Base-by-base conservation (phyloP, 805 yeast species). In the Lipomyces sp. region DNA sequence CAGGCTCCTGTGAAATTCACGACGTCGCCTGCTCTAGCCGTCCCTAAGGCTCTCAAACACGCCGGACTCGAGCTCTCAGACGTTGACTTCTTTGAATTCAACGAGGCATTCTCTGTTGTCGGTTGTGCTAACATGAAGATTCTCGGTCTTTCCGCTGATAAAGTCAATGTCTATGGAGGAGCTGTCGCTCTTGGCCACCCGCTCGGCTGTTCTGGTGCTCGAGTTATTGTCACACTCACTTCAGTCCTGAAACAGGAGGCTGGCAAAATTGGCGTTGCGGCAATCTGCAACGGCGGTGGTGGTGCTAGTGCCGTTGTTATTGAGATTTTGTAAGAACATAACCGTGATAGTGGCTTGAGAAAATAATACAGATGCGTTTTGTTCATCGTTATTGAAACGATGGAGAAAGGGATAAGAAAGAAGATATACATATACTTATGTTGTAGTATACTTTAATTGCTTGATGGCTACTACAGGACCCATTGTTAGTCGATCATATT, bases 241-340 rank as follows among this genome's bases (percentile, higher is more conserved):
- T 85, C 92, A 59, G 92, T 93, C 18, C 85, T 95, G 76, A 72
- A 80, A 50, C 97, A 94, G 82, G 98, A 95, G 83, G 80, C 80
- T 64, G 96, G 94, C 73, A 91, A 89, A 81, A 79, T 87, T 73
- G 99, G 99, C 78, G 92, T 87, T 72, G 98, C 97, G 75, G 97
- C 92, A 78, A 89, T 95, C 77, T 95, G 99, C 85, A 95, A 95
- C 80, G 99, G 99, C 83, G 99, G 99, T 76, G 99, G 99, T 78
- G 99, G 99, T 78, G 98, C 98, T 59, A 89, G 97, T 64, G 88
- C 98, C 33, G 83, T 95, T 75, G 91, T 95, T 69, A 85, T 95
- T 42, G 70, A 67, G 70, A 53, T 62, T n/a, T 60, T 51, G 54
- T 51, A 51, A 34, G 11, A 42, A n/a, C 8, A 5, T 15, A 10